phyloP scores from a whole-genome alignment of 2,329 filamentous ascomycete species.

The Nannizzia gypsea region DNA sequence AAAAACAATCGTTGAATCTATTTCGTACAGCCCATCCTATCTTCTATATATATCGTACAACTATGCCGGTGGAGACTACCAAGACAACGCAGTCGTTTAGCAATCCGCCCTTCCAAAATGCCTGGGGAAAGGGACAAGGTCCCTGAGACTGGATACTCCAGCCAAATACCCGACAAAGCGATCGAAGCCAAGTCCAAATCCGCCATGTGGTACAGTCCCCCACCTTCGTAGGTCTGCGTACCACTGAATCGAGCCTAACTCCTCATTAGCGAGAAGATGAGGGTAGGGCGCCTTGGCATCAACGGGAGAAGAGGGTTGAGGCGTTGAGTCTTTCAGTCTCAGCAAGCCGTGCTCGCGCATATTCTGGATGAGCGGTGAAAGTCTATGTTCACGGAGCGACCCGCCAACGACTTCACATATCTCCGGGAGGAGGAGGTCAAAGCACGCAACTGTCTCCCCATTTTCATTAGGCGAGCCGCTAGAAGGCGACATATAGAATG shows the following conservation, averaged over 20 bases:
- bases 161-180: conserved; percentile 72
- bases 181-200: conserved; percentile 85
- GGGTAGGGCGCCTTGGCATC: conserved; percentile 23
- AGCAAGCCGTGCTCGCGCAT: conserved; percentile 60
- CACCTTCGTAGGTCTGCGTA: conserved; percentile 79
- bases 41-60: not conserved
- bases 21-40: not conserved
- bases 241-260: conserved; percentile 56
- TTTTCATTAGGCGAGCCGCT: conserved; percentile 8
- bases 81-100: conserved; percentile 18
- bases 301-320: conserved; percentile 11
- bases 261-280: conserved; percentile 27
- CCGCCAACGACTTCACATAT: conserved; percentile 80
- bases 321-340: conserved; percentile 17
- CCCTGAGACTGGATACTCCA: conserved; percentile 69
- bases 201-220: conserved; percentile 84
- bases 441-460: conserved; percentile 63
- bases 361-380: conserved; percentile 52
- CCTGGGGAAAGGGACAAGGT: conserved; percentile 76
- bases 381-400: conserved; percentile 74
- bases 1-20: not conserved
- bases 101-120: conserved; percentile 46
- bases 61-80: not conserved
- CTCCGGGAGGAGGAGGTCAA: conserved; percentile 77
- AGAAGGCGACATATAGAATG: conserved; percentile 73